phyloP scores from a whole-genome alignment of 2,329 filamentous ascomycete genomes.

The Reticulascus tulasneorum region DNA sequence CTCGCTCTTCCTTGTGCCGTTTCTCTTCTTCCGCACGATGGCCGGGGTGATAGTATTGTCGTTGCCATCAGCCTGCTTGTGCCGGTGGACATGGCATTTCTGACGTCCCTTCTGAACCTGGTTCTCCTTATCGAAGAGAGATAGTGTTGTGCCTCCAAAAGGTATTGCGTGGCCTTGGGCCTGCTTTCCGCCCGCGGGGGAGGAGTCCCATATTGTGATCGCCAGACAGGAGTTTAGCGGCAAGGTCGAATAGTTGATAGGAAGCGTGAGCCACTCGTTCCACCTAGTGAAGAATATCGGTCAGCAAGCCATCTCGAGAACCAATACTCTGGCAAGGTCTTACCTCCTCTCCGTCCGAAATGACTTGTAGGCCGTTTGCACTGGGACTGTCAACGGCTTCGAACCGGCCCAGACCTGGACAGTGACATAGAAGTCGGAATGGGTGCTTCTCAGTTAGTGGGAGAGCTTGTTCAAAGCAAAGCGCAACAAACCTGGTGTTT shows the following conservation, averaged over 20 bases:
- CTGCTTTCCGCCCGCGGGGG: conserved; percentile 67
- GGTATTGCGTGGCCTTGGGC: conserved; percentile 76
- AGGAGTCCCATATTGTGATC: conserved; percentile 93
- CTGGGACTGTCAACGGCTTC: conserved; percentile 85
- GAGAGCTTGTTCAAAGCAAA: conserved; percentile 9
- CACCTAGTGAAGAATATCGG: conserved; percentile 49
- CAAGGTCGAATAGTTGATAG: conserved; percentile 77
- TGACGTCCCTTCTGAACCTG: conserved; percentile 88
- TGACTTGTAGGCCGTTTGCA: conserved; percentile 88
- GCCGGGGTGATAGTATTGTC: conserved; percentile 77
- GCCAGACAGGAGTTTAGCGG: conserved; percentile 80
- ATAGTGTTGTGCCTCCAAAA: conserved; percentile 89
- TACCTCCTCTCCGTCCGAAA: conserved; percentile 72
- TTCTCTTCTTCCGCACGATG: conserved; percentile 51
- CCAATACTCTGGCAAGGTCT: conserved; percentile 2
- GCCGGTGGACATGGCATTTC: conserved; percentile 81
- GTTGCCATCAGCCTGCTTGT: conserved; percentile 80
- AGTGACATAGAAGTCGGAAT: conserved; percentile 90
- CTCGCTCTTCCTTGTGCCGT: conserved; percentile 40
- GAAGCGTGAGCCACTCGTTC: conserved; percentile 95
- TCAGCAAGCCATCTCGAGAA: conserved; percentile 2
- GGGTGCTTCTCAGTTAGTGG: conserved; percentile 46
- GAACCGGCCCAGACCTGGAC: conserved; percentile 94
- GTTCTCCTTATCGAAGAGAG: conserved; percentile 89
- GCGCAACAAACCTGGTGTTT: conserved; percentile 59